Base-by-base conservation (phyloP, 2,329 filamentous ascomycete species). In the Podosphaera fusca region DNA sequence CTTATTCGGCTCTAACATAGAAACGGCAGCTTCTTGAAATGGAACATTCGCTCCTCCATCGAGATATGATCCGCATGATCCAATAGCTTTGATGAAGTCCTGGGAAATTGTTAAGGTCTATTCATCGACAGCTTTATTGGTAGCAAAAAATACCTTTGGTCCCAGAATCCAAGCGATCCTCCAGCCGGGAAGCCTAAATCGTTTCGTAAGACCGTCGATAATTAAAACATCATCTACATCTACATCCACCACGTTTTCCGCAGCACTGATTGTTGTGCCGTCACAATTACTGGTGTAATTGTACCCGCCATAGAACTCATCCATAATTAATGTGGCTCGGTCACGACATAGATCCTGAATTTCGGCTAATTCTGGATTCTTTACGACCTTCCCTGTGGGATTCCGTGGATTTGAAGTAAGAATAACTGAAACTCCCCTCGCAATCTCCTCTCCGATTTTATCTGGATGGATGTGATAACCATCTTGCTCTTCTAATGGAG, bases 261-360 rank as follows among this genome's bases (percentile, higher is more conserved):
- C 90, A 7, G 88, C 84, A 55, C 84, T 89, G 68, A 95, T 87
- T 49, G 90, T 94, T 35, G 78, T 81, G 45, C 90, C 90, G 67
- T 95, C 89, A 69, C 90, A 96, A 72, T 88, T 77, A 63, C 80
- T 86, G 40, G 87, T 94, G 73, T 96, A 96, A 72, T 95, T 95
- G 75, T 95, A 96, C 30, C 89, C 87, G 9, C 82, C 82, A 73
- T 96, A 96, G 75, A 96, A 96, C 71, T 96, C 90, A 67, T 96
- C 90, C 72, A 89, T 87, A 69, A 96, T 89, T 57, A 96, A 75
- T 0, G 90, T 96, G 2, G 88, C 88, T 57, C 88, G 81, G 63
- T 88, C 86, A 67, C 88, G 82, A 74, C 88, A 94, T 64, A 95
- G 84, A 67, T 95, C 86, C 70, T 96, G 89, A 65, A 95, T 95